Conservation (phyloP, 1,284 basidiomycete genomes). For the Sporisorium exsertum region DNA sequence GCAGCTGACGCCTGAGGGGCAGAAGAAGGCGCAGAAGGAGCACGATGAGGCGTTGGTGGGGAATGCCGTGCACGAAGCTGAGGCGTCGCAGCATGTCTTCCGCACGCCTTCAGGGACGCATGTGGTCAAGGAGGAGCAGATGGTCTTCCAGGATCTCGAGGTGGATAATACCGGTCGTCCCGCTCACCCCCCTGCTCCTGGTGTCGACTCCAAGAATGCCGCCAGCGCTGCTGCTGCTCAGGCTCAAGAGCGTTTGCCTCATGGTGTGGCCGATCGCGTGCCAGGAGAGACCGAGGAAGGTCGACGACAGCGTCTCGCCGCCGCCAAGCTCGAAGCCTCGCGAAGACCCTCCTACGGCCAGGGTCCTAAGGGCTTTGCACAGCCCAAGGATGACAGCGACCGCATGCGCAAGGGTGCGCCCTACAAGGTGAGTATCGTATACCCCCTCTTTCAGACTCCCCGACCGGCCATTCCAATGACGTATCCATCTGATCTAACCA, state of each 20-base stretch:
- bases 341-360: constrained; percentile 57
- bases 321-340: constrained; percentile 55
- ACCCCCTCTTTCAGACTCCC: neutral
- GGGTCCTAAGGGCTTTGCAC: constrained; percentile 57
- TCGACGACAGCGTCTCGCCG: constrained; percentile 55
- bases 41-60: constrained; percentile 56
- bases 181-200: constrained; percentile 52
- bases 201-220: constrained; percentile 16
- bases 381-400: constrained; percentile 61
- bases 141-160: constrained; percentile 50
- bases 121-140: constrained; percentile 63
- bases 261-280: constrained; percentile 52
- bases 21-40: constrained; percentile 55
- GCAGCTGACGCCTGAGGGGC: constrained; percentile 57
- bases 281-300: constrained; percentile 64
- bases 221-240: constrained; percentile 17
- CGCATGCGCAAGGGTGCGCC: constrained; percentile 59
- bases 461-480: constrained; percentile 26
- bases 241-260: constrained; percentile 30
- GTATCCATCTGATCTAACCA: constrained; percentile 49
- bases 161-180: constrained; percentile 54
- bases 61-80: constrained; percentile 60
- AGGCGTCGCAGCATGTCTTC: constrained; percentile 65
- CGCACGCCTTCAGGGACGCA: constrained; percentile 62
- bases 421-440: constrained; percentile 57